Conservation (phyloP, 768 basidiomycete genomes). For the Boletus pseudo-olivaceus region DNA sequence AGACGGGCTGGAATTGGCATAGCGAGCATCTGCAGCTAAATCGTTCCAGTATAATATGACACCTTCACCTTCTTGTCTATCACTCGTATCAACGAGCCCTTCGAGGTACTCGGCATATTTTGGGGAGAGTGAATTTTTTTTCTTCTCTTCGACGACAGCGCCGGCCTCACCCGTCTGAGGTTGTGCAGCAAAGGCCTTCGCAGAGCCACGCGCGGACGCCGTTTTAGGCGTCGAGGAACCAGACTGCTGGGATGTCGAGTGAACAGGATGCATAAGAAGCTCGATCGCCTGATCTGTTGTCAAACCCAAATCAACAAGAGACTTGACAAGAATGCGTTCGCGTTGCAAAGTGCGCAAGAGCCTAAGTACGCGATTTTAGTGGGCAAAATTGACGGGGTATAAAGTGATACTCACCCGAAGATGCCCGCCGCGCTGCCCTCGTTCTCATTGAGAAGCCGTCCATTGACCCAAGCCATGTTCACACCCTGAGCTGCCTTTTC, state of each 20-base stretch:
- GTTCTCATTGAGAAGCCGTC: constrained; percentile 52
- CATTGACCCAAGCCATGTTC: constrained; percentile 80
- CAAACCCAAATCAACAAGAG: constrained; percentile 62
- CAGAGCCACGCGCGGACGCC: constrained; percentile 8
- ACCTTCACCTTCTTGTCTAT: constrained; percentile 72
- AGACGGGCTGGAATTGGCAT: constrained; percentile 49
- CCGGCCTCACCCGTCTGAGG: not conserved
- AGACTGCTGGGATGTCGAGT: constrained; percentile 51
- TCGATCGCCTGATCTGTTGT: constrained; percentile 63
- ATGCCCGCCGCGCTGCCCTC: constrained; percentile 55
- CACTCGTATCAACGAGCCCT: constrained; percentile 88
- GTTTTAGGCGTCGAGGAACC: not conserved
- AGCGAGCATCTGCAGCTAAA: constrained; percentile 74
- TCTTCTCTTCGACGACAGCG: constrained; percentile 59
- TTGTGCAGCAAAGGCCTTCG: constrained; percentile 4
- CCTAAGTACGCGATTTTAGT: constrained; percentile 29
- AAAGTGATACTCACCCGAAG: constrained; percentile 47
- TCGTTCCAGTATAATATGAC: constrained; percentile 90
- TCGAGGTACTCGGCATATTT: constrained; percentile 38
- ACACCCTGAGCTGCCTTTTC: constrained; percentile 47
- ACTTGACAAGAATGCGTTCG: constrained; percentile 61
- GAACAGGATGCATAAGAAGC: constrained; percentile 61
- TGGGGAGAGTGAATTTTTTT: constrained; percentile 77
- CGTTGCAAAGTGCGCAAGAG: constrained; percentile 69
- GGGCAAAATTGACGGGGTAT: not conserved